Evolutionary conservation across 495 filamentous ascomycete genomes (phyloP), one percentile per base, ranked within the genome.

Genomic region (Aspergillus asperescens): DNA sequence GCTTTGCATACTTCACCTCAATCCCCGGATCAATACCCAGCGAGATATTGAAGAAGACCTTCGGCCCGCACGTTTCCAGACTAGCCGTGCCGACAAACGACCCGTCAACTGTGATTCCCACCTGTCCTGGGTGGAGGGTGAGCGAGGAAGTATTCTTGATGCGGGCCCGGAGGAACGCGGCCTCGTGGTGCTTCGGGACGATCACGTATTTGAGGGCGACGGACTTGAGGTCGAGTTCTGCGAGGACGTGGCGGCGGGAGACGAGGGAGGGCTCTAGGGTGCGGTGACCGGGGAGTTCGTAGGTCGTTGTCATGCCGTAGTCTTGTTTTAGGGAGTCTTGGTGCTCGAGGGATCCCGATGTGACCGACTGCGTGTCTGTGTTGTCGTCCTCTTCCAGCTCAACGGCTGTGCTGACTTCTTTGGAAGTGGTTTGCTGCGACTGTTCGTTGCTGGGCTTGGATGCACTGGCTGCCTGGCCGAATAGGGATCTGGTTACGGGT

Each of bases 1-100:
- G 85, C 61, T 82, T 83, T 23, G 77, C 65, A 55, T 88, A 88
- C 16, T 62, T 65, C 38, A 89, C 77, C 23, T 69, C 66, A 56
- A 88, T 78, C 13, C 69, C 70, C 4, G 82, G 83, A 58, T 88
- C 85, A 13, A 88, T 75, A 16, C 86, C 86, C 0, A 89, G 74
- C 20, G 76, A 71, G 8, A 89, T 62, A 37, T 66, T 70, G 68
- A 88, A 83, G 28, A 66, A 57, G 24, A 85, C 78, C n/a, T 80
- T 80, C 10, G 83, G 74, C 38, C 75, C 78, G 61, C 81, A 81
- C 38, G 75, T 75, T 8, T 82, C 76, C 5, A 87, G 62, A 0
- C 67, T 66, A 1, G 79, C 74, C 34, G 80, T 81, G 8, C 86
- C 86, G 25, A 89, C 65, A 62, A 88, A 88, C 8, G 75, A 77